Base-by-base conservation (phyloP, 805 yeast species). In the Pichia occidentalis region DNA sequence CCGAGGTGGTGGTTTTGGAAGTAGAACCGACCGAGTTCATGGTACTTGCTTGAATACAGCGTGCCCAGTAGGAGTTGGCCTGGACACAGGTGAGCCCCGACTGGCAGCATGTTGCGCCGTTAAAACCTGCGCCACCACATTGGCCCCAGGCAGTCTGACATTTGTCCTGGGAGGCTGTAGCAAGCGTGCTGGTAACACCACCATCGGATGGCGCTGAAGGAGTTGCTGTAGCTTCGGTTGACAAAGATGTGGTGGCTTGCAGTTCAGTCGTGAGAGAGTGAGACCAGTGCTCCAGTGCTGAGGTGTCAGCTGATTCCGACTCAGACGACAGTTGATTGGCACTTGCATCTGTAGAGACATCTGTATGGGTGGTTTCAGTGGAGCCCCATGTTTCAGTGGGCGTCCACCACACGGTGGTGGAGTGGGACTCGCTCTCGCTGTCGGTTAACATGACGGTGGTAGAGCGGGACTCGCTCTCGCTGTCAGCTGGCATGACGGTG, bases 81-180 rank as follows among this genome's bases (percentile, higher is more conserved):
- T 48, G 34, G 14, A 45, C 49, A 44, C 61, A 56, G 14, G 41
- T 30, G 23, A 45, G 34, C 10, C 53, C 54, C 5, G 23, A 32
- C 34, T 50, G 53, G 31, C 61, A 56, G 37, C 60, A 55, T 5
- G 50, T 46, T 6, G 35, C 52, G 12, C 61, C 61, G 3, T 45
- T 29, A 31, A 40, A 56, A 28, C 42, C 58, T 2, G 30, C 31
- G 17, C 61, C 61, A 26, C 61, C 61, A 43, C 61, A 56, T 39
- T 56, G 61, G 11, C 41, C 58, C 43, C 52, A 56, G 1, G 47
- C 57, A 9, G 53, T 36, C 13, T 51, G 56, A 39, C 60, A 55
- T 5, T 46, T 32, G 12, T 46, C 44, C 4, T n/a, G n/a, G n/a
- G 39, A 29, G 10, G 40, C 21, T 12, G 37, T n/a, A 5, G 37